phyloP scores from a whole-genome alignment of 2,329 filamentous ascomycete species.

The Fusarium newnesense region DNA sequence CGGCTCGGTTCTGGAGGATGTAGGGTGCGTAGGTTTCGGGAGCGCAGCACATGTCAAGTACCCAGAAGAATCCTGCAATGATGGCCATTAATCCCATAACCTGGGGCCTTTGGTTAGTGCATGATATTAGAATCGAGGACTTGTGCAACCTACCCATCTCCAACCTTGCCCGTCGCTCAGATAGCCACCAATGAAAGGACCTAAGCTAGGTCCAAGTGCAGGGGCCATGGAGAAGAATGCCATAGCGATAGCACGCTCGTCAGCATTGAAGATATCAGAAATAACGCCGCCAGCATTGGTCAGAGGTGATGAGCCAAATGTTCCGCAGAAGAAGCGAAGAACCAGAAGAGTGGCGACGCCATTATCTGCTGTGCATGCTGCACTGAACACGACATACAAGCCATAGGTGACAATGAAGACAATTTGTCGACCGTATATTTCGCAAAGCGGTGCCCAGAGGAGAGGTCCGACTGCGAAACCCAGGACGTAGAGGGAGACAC shows the following conservation, averaged over 20 bases:
- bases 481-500: conserved; percentile 71
- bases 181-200: conserved; percentile 72
- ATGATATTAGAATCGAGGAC: fast-evolving
- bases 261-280: conserved; percentile 69
- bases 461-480: conserved; percentile 71
- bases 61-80: conserved; percentile 68
- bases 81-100: conserved; percentile 70
- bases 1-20: conserved; percentile 63
- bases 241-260: conserved; percentile 67
- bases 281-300: conserved; percentile 72
- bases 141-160: conserved; percentile 57
- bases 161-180: conserved; percentile 68
- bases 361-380: conserved; percentile 65
- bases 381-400: conserved; percentile 69
- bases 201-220: conserved; percentile 68
- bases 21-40: conserved; percentile 70
- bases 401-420: conserved; percentile 69
- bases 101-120: conserved; percentile 39
- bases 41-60: conserved; percentile 59
- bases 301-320: conserved; percentile 70
- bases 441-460: conserved; percentile 73
- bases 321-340: conserved; percentile 73
- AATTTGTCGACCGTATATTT: conserved; percentile 70
- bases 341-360: conserved; percentile 70
- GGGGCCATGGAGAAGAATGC: conserved; percentile 70